These are phyloP conservation scores for Apocynum venetum DNA, from an alignment of 257 asterid species.

Conservation along the genomic window DNA sequence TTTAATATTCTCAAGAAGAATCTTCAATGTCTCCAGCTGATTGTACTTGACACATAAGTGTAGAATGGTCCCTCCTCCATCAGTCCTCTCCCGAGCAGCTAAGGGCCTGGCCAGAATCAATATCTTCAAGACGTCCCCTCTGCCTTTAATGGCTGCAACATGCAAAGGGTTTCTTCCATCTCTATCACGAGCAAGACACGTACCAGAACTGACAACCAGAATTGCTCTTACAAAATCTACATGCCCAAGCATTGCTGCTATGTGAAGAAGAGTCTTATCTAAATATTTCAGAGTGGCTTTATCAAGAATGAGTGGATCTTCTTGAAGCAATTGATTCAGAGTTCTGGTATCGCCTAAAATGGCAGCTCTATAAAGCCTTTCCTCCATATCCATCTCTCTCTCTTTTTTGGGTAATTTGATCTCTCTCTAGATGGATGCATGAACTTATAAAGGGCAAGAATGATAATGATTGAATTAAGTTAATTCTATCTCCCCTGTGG, in stretches of 20 bases:
- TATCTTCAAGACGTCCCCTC: conserved; percentile 23
- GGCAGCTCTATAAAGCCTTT: conserved; percentile 9
- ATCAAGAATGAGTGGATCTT: conserved; percentile 4
- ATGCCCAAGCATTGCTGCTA: conserved; percentile 30
- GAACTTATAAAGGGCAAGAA: too few species aligned
- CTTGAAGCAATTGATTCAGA: background rate
- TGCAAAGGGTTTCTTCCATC: conserved; percentile 37
- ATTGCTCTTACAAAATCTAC: conserved; percentile 23
- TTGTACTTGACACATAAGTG: conserved; percentile 37
- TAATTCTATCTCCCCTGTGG: too few species aligned
- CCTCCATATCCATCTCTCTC: conserved; percentile 15
- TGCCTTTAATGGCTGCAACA: conserved; percentile 37
- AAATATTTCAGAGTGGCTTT: background rate
- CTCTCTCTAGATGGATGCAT: too few species aligned
- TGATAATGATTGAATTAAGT: too few species aligned
- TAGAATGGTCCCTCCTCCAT: conserved; percentile 17
- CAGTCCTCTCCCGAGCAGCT: conserved; percentile 23
- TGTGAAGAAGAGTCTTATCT: conserved; percentile 37
- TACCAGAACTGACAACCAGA: conserved; percentile 5
- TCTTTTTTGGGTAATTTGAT: too few species aligned
- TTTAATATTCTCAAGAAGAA: conserved; percentile 17
- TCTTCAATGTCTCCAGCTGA: conserved; percentile 26
- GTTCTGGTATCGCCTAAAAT: background rate
- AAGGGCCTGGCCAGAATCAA: conserved; percentile 12
- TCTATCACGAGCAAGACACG: conserved; percentile 22